Evolutionary conservation across 176 grass and related monocot genomes (phyloP), one percentile per base, ranked within the genome.

Genomic region (Thinopyrum elongatum): DNA sequence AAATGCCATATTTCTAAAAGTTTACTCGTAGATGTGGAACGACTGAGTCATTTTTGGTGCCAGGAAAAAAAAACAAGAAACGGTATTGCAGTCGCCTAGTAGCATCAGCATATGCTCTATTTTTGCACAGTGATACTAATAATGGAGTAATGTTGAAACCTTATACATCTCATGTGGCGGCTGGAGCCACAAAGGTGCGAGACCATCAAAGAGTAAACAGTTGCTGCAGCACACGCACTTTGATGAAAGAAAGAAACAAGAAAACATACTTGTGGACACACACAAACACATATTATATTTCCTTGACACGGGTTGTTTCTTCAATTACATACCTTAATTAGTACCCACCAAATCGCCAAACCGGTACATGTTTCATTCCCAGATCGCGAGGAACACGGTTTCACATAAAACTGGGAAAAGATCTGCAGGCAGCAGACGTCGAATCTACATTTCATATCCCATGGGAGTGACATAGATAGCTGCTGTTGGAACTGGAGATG

Each of bases 281-380:
- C 23, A 42, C 49, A 53, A 53, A 53, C 36, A 83, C 75, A 84
- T 36, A 64, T 64, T 83, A 27, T 5, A 47, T 85, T 77, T 47
- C 59, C 41, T 67, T 64, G 27, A 51, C 29, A 67, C 41, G 25
- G 25, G 25, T 26, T 58, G 12, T 28, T 84, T 72, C 74, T 64
- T 62, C 3, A 57, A 80, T 85, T 80, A 75, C 76, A 90, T 49
- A 83, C 65, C 73, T 55, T 86, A 71, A 83, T 55, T 86, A 71
- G 78, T 74, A 76, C 55, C 41, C 30, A 36, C 59, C 74, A 51
- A 67, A 33, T 27, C 51, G 77, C 77, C 78, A 89, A 47, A 85
- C 34, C 6, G 22, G 59, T 74, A 71, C 59, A 75, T 41, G 33
- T 86, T 85, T 82, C 83, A 82, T 71, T 55, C 88, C 47, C 12